phyloP scores from a whole-genome alignment of 177 flowering plant species.

The Vitis hybrid region DNA sequence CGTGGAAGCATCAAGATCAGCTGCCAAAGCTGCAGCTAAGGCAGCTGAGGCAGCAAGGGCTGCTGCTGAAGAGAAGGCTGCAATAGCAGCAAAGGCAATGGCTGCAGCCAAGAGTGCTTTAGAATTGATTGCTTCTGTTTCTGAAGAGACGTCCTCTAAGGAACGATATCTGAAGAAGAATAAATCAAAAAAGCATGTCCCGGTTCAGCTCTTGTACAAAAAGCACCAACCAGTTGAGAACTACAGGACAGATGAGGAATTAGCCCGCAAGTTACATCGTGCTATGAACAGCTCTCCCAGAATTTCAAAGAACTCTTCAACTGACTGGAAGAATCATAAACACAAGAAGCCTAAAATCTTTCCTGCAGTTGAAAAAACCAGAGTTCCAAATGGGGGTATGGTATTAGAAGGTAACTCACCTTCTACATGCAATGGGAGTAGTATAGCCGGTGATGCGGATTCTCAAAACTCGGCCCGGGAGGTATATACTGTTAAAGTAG shows the following conservation, averaged over 20 bases:
- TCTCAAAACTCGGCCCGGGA: conserved; percentile 24
- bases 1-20: conserved; percentile 62
- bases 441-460: conserved; percentile 25
- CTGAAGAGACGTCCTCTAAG: conserved; percentile 36
- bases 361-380: conserved; percentile 27
- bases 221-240: conserved; percentile 39
- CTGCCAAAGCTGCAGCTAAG: conserved; percentile 61
- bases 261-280: conserved; percentile 77
- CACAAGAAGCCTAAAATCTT: conserved; percentile 46
- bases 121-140: conserved; percentile 58
- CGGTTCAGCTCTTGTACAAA: conserved; percentile 65
- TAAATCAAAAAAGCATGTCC: conserved; percentile 77
- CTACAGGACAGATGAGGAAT: conserved; percentile 64
- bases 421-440: conserved; percentile 36
- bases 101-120: conserved; percentile 85
- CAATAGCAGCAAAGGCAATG: conserved; percentile 68
- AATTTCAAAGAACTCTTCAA: conserved; percentile 48
- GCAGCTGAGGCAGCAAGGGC: conserved; percentile 77
- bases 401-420: conserved; percentile 26
- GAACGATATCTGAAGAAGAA: conserved; percentile 43
- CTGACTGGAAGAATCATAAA: conserved; percentile 42
- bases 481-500: conserved; percentile 18
- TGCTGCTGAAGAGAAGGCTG: conserved; percentile 81
- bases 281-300: conserved; percentile 83
- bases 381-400: conserved; percentile 25